Conservation (phyloP, 2,329 filamentous ascomycete genomes). For the Alternaria ventricosa region DNA sequence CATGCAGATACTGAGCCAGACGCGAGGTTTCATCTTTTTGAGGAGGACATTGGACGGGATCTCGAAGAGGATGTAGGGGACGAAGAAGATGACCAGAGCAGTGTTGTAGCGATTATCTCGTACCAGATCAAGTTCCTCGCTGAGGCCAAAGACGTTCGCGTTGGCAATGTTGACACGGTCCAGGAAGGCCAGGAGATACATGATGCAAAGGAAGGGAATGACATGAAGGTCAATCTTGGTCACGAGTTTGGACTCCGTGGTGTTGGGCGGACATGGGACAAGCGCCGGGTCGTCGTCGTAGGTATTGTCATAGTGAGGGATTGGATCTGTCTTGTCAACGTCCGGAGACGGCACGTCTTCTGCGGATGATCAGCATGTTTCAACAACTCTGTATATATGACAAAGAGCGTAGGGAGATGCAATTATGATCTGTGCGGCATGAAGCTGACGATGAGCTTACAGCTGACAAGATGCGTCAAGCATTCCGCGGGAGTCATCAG, state of each 20-base stretch:
- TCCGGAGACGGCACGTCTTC: conserved; percentile 27
- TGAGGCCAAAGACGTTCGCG: conserved; percentile 59
- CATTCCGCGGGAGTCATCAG: not conserved
- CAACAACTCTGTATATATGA: not conserved
- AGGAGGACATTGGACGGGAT: conserved; percentile 61
- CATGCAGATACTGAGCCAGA: conserved; percentile 78
- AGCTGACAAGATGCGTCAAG: conserved; percentile 4
- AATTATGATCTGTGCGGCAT: not conserved
- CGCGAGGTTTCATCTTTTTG: conserved; percentile 59
- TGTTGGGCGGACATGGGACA: conserved; percentile 55
- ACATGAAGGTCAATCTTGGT: conserved; percentile 56
- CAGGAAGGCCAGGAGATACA: conserved; percentile 59
- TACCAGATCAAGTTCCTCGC: conserved; percentile 53
- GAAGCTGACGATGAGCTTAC: conserved; percentile 7
- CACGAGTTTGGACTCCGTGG: conserved; percentile 56
- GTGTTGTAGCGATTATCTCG: conserved; percentile 56
- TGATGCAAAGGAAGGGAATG: conserved; percentile 58
- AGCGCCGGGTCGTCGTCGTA: conserved; percentile 49
- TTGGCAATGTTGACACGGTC: conserved; percentile 62
- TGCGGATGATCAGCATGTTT: conserved; percentile 19
- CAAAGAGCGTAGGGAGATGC: not conserved
- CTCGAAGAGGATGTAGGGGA: conserved; percentile 61
- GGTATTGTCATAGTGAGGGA: conserved; percentile 38
- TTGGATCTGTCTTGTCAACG: conserved; percentile 18
- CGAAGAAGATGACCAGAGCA: conserved; percentile 62